Base-by-base conservation (phyloP, 805 yeast species). In the Candida anglica region DNA sequence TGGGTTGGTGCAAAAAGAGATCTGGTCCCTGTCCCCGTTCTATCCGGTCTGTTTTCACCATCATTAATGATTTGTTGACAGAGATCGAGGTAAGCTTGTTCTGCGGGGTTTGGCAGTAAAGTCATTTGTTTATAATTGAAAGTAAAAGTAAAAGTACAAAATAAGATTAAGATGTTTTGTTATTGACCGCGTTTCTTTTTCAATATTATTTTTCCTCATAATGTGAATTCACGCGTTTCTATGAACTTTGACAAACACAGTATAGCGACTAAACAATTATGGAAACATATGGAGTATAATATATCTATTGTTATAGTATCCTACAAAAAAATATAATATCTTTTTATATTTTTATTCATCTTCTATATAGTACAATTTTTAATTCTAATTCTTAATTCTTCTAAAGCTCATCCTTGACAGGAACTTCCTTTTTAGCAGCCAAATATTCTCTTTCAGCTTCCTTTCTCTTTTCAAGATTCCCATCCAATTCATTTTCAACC, bases 1-100 rank as follows among this genome's bases (percentile, higher is more conserved):
- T 91, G 98, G 9, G 97, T 97, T 16, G 99, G 99, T 0, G 94
- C 98, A 59, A 93, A 93, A 6, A 93, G 42, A 21, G 95, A 81
- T 40, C 64, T 69, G 0, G 99, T 93, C 4, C 99, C 99, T 0
- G 99, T 93, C 1, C 98, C 99, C 1, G 99, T 93, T 57, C 99
- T 73, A 56, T 93, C 99, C 6, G 93, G 91, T 41, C 99, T 78
- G 47, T 74, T 74, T 53, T 93, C 98, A 26, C 98, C 98, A 42
- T 84, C 78, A 1, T 72, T 68, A 15, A 93, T 77, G 56, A 93
- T 91, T 4, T 77, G 68, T 37, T 67, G 58, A 53, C 97, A 86
- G 29, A 93, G 71, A 43, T 86, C 89, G 27, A 93, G 73, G 55
- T 93, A 93, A 11, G 89, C 93, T 48, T 78, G 82, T 59, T 93